Percentiles rank a stretch among this genome's conserved stretches.
These are phyloP conservation scores for Yueomyces sinensis DNA, from an alignment of 805 yeast genomes.

Conservation along the genomic window DNA sequence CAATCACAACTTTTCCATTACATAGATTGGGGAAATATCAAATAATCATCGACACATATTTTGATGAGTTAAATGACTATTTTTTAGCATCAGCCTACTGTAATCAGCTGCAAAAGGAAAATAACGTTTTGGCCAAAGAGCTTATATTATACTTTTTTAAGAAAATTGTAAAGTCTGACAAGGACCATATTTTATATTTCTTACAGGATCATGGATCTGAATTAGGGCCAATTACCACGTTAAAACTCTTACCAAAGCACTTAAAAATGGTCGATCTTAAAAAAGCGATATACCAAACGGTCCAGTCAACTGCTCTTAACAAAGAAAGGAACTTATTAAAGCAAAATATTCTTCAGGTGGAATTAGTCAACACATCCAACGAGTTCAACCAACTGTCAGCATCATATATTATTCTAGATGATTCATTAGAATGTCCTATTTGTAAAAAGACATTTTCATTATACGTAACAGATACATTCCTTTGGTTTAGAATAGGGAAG, in stretches of 20 bases:
- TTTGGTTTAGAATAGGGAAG: slow-evolving; percentile 8
- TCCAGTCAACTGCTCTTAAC: slow-evolving; percentile 29
- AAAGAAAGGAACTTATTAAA: slow-evolving; percentile 30
- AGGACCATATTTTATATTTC: slow-evolving; percentile 8
- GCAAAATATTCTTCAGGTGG: slow-evolving; percentile 40
- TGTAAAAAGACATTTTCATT: slow-evolving; percentile 34
- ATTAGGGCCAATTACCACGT: slow-evolving; percentile 18
- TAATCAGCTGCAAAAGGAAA: slow-evolving; percentile 12
- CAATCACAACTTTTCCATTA: slow-evolving; percentile 36
- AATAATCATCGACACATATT: slow-evolving; percentile 48
- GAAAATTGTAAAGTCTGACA: slow-evolving; percentile 16
- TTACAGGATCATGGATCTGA: slow-evolving; percentile 16
- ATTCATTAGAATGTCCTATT: slow-evolving; percentile 38
- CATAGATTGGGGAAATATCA: slow-evolving; percentile 47
- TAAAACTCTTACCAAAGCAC: slow-evolving; percentile 38
- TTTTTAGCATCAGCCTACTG: not conserved
- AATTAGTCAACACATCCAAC: slow-evolving; percentile 34
- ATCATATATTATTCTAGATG: slow-evolving; percentile 27
- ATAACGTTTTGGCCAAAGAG: slow-evolving; percentile 27
- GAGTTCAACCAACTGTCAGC: slow-evolving; percentile 27
- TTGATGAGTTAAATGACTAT: slow-evolving; percentile 38
- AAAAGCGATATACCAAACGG: slow-evolving; percentile 31
- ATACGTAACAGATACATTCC: slow-evolving; percentile 9
- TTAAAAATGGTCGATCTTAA: slow-evolving; percentile 33
- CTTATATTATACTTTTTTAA: slow-evolving; percentile 30